Evolutionary conservation across 805 yeast species (phyloP).

Genomic region (Myxozyma neotropica): DNA sequence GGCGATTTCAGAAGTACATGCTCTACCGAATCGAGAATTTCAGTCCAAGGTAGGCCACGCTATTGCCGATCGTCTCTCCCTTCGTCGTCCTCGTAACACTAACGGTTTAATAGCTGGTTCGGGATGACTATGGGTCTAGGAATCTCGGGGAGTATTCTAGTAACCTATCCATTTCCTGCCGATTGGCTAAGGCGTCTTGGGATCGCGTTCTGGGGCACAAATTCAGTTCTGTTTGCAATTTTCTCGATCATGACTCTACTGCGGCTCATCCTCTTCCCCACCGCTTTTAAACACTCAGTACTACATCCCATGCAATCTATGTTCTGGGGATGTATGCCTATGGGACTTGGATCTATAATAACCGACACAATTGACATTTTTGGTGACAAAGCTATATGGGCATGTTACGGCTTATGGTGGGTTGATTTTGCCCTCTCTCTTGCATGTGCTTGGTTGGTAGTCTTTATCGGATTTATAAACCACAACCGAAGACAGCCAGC

Average conservation of each 20-base stretch:
- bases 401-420: conserved; percentile 76
- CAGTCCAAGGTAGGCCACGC: conserved; percentile 35
- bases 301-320: conserved; percentile 53
- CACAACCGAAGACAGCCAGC: conserved; percentile 44
- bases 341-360: conserved; percentile 73
- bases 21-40: conserved; percentile 35
- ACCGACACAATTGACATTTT: conserved; percentile 56
- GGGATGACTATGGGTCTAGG: conserved; percentile 87
- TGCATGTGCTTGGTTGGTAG: conserved; percentile 61
- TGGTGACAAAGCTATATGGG: conserved; percentile 48
- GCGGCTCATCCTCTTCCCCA: conserved; percentile 47
- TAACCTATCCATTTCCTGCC: conserved; percentile 65
- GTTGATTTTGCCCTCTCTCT: conserved; percentile 58
- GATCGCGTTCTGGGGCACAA: conserved; percentile 61
- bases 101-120: conserved; percentile 49
- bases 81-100: background rate
- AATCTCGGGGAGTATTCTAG: conserved; percentile 62
- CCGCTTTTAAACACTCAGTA: conserved; percentile 41
- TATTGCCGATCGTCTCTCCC: background rate
- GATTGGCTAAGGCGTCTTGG: conserved; percentile 62
- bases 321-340: conserved; percentile 76
- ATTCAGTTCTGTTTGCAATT: conserved; percentile 50
- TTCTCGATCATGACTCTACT: conserved; percentile 49
- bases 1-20: conserved; percentile 6
- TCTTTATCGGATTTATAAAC: conserved; percentile 53